Conservation (phyloP, 2,329 filamentous ascomycete genomes). For the Xylariaceae sp. region DNA sequence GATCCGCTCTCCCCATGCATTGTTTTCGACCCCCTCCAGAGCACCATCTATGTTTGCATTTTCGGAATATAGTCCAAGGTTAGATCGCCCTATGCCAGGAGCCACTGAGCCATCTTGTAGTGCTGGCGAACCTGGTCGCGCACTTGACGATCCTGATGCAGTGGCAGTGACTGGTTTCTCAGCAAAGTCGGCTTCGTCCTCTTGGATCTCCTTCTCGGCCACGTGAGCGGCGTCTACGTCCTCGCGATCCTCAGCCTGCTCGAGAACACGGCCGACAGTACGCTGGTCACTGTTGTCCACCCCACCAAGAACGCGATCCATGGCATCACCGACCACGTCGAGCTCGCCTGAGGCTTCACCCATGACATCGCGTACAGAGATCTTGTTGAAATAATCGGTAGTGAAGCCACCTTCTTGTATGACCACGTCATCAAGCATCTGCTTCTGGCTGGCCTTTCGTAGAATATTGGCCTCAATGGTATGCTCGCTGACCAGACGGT, state of each 20-base stretch:
- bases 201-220: conserved; percentile 83
- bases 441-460: conserved; percentile 94
- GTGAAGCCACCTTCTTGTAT: conserved; percentile 98
- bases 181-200: conserved; percentile 80
- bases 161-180: conserved; percentile 50
- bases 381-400: conserved; percentile 87
- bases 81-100: conserved; percentile 26
- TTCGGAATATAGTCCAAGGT: conserved; percentile 34
- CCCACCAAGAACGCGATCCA: conserved; percentile 77
- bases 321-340: conserved; percentile 55
- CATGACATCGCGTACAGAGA: conserved; percentile 65
- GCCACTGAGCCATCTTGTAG: conserved; percentile 32
- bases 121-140: conserved; percentile 46
- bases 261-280: conserved; percentile 67
- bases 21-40: conserved; percentile 44
- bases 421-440: conserved; percentile 95
- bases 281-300: conserved; percentile 57
- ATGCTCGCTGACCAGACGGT: conserved; percentile 86
- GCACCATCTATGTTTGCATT: conserved; percentile 30
- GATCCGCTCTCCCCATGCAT: conserved; percentile 55
- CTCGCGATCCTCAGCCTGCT: conserved; percentile 87
- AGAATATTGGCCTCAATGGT: conserved; percentile 98
- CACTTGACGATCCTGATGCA: conserved; percentile 46
- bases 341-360: conserved; percentile 53
- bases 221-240: conserved; percentile 84